These are phyloP conservation scores for Meira nashicola DNA, from an alignment of 1,284 basidiomycete species.

Conservation along the genomic window DNA sequence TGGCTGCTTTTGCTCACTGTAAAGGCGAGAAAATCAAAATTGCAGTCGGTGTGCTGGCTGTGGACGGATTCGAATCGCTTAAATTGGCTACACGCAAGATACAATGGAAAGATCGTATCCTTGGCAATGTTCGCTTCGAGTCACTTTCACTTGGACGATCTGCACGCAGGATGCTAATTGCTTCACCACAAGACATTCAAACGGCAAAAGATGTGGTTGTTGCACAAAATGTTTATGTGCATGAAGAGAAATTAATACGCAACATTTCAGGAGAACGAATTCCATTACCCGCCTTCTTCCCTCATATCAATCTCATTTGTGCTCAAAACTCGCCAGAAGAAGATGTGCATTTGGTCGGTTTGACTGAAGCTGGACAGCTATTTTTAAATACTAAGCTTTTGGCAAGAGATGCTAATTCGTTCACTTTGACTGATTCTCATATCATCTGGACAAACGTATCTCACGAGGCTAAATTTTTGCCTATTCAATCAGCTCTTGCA, in stretches of 20 bases:
- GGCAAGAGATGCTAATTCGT: constrained; percentile 70
- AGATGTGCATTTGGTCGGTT: constrained; percentile 57
- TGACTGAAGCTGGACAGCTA: constrained; percentile 65
- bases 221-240: neutral
- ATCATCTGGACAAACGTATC: constrained; percentile 80
- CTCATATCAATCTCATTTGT: neutral
- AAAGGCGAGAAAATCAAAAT: neutral
- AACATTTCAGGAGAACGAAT: neutral
- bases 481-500: constrained; percentile 26
- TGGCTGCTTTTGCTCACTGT: neutral
- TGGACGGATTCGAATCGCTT: neutral
- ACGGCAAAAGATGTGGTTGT: no score
- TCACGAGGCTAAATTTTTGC: constrained; percentile 73
- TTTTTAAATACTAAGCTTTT: constrained; percentile 57
- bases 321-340: neutral
- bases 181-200: neutral
- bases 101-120: no score
- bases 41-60: neutral
- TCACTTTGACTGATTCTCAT: constrained; percentile 72
- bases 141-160: neutral
- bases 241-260: neutral
- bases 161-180: neutral
- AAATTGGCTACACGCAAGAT: neutral
- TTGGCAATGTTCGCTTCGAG: neutral
- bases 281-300: neutral